A percentile compares a stretch with the other conserved stretches of the same genome.
Conservation (phyloP, 2,329 filamentous ascomycete genomes). For the Aspergillus sp. region DNA sequence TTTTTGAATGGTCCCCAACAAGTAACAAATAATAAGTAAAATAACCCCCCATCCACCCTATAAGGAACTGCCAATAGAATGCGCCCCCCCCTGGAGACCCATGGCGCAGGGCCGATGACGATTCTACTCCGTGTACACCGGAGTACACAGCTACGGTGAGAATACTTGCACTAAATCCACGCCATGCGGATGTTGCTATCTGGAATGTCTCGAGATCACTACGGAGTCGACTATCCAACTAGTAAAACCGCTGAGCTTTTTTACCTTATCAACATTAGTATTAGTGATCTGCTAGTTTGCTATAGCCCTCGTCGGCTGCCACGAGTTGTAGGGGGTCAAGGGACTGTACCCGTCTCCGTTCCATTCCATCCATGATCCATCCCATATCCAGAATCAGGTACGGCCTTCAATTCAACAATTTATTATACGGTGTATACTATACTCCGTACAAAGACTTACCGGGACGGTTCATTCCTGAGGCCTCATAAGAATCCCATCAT, state of each 20-base stretch:
- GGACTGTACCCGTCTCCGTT: no score
- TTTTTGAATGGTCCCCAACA: background rate
- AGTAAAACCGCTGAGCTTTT: slow-evolving; percentile 1
- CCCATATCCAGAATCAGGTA: no score
- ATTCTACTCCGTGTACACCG: background rate
- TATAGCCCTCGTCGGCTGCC: background rate
- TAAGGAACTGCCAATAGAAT: background rate
- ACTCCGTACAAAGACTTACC: no score
- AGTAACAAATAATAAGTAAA: no score
- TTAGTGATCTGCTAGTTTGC: background rate
- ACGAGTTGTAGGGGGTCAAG: background rate
- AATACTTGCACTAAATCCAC: no score
- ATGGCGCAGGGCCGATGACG: slow-evolving; percentile 14
- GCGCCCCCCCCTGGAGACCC: slow-evolving; percentile 15
- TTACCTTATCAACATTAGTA: background rate
- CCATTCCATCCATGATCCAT: background rate
- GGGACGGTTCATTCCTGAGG: background rate
- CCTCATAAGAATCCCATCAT: background rate
- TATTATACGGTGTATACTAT: no score
- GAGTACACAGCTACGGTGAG: background rate
- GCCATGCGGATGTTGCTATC: no score
- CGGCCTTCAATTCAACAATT: no score
- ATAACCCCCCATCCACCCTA: no score
- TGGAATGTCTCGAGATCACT: no score
- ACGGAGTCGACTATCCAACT: background rate